Base-by-base conservation (phyloP, 2,329 filamentous ascomycete genomes). In the Coniochaeta sp. region DNA sequence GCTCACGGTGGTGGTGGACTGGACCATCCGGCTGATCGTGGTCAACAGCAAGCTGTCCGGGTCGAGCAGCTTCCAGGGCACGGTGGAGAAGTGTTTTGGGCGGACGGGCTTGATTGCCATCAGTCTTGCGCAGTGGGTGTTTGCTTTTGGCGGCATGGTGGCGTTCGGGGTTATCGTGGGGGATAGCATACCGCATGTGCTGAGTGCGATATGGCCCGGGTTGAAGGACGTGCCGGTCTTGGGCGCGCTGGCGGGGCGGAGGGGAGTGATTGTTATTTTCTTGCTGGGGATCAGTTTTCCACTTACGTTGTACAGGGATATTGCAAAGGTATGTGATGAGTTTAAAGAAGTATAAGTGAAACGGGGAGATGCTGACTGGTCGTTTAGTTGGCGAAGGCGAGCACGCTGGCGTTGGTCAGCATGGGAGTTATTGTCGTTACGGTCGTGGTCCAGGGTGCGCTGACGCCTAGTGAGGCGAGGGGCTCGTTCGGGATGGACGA, bases 141-240 rank as follows among this genome's bases (percentile, higher is more conserved):
- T 99, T 77, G 94, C 94, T 3, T 99, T 97, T 74, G 94, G 94
- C 52, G 94, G 94, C 57, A 99, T 99, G 94, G 83, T 99, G 52
- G 94, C 94, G 13, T 99, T 97, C 68, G 94, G 91, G 58, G 91
- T 99, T 62, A 96, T 99, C 63, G 88, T 99, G 9, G 94, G 94
- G 54, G 94, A 99, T 67, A 91, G 89, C 1, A 96, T 99, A 64
- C 94, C 94, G 3, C 89, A 91, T 66, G 94, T 99, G 47, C 68
- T 97, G 62, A 72, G 77, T 47, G 89, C 91, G 4, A 69, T 96
- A 5, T 96, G 92, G 73, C 91, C 94, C 0, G 81, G 81, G 3
- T 66, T 97, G 53, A 71, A 74, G 33, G 75, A 83, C 27, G 83
- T 87, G 65, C 83, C 89, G 0, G 87, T 96, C 20, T 68, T 97